Evolutionary conservation across 2,329 filamentous ascomycete genomes (phyloP).

Genomic region (Emergomyces pasteurianus): DNA sequence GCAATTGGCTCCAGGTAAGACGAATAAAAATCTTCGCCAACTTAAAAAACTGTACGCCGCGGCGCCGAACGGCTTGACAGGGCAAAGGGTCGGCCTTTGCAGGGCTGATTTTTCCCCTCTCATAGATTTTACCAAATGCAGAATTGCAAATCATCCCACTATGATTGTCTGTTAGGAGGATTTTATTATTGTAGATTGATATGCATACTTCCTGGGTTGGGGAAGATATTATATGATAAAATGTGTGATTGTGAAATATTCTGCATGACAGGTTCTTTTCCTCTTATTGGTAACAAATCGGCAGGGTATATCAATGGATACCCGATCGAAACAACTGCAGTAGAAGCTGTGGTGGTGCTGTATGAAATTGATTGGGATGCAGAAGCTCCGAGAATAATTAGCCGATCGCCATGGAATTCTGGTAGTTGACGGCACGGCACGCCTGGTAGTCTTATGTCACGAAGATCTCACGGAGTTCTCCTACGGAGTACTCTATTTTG

Average conservation of each 20-base stretch:
- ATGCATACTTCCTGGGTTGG: not conserved
- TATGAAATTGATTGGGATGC: not conserved
- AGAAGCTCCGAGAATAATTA: not conserved
- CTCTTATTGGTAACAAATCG: not conserved
- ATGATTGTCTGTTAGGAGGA: not conserved
- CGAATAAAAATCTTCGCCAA: not conserved
- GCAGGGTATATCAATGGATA: not conserved
- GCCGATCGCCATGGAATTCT: not conserved
- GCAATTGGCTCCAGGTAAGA: conserved; percentile 4
- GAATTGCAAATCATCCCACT: not conserved
- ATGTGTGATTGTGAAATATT: not conserved
- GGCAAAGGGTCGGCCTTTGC: not conserved
- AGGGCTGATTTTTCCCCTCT: not conserved
- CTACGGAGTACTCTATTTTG: not conserved
- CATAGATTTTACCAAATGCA: not conserved
- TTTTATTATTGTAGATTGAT: not conserved
- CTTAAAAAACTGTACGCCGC: not conserved
- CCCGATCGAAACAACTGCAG: not conserved
- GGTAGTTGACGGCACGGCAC: conserved; percentile 1
- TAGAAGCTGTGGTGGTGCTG: too few relatives aligned
- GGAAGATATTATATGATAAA: not conserved
- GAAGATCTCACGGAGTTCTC: not conserved
- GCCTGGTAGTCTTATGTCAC: not conserved
- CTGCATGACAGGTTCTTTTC: not conserved
- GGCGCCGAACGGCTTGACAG: not conserved